Evolutionary conservation across 1,139 yeast species (phyloP), one percentile per base, ranked within the genome.

Genomic region (Yamadazyma blattariae): DNA sequence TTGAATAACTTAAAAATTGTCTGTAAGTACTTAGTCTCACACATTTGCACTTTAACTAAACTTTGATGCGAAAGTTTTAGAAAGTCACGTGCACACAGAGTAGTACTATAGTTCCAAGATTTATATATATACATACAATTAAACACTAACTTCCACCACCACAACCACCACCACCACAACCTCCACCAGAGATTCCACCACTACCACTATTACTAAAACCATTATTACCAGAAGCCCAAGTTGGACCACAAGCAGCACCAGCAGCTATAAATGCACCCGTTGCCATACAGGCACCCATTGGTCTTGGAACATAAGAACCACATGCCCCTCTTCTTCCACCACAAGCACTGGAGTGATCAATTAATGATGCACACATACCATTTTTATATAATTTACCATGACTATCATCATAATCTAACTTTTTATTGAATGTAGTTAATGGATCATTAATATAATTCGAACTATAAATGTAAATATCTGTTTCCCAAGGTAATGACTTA

Each of bases 261-360:
- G 30, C 25, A 6, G 9, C 12, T 9, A 13, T 11, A 12, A 19
- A n/a, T 10, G 10, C n/a, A 20, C 30, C 30, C 7, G 25, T 12
- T 20, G 25, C 30, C 7, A 28, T 20, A 14, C 30, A 28, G 8
- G 14, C 30, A 6, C 13, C 12, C 26, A 9, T 13, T 13, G 17
- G n/a, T n/a, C n/a, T n/a, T n/a, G 5, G 7, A n/a, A 6, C 5
- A 29, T 23, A 20, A 11, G 12, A 12, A 4, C 29, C 34, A 19
- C 34, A 25, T 19, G 16, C 10, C 8, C 34, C 34, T 14, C 12
- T 31, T 5, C 8, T 14, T 3, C 33, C 33, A 10, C 33, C 33
- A 25, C 33, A 30, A n/a, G 29, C 28, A 25, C 33, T 30, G 4
- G 24, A 23, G 7, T 16, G 12, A 25, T 30, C 33, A 10, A 30